Evolutionary conservation across 2,329 filamentous ascomycete genomes (phyloP), one percentile per base, ranked within the genome.

Genomic region (Fusarium avenaceum): DNA sequence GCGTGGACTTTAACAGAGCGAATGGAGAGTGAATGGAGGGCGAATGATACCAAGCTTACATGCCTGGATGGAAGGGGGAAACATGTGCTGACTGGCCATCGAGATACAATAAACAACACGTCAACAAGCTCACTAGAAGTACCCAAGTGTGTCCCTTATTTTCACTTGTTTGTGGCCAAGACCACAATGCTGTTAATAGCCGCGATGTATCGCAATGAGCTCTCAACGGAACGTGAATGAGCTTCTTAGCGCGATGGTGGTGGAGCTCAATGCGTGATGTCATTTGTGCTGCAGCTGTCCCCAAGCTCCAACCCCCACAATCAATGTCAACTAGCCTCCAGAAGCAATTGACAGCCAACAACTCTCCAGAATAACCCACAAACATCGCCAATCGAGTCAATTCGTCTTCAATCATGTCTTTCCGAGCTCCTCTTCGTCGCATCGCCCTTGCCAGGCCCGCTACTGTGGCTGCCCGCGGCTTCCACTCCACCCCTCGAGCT

Each of bases 401-500:
- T 42, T 22, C n/a, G 45, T 30, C 17, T 33, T 24, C 11, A 28
- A 67, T 24, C 54, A 81, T 82, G 80, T 73, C 79, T 35, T 78
- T 80, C 74, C 79, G 79, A 54, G 62, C 72, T 50, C 73, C 78
- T 42, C 60, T 79, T 45, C 76, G 79, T 55, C 78, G 76, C 39
- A 65, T 74, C 45, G 75, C 75, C 39, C 69, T 76, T 55, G 70
- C 75, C 45, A 75, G 76, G 43, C 74, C 79, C 52, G 60, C 74
- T 35, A 43, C 69, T 19, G 58, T 74, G 22, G 52, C 70, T 22
- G 56, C 69, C 24, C 80, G 81, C 62, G 72, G 72, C 72, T 94
- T 94, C 83, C 90, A 93, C 82, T 82, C 84, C 67, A 88, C 90
- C 35, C 80, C 86, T 46, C 84, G 84, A 47, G 83, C 83, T 43